Conservation (phyloP, 441 rosid genomes). For the Brassica hybrid region DNA sequence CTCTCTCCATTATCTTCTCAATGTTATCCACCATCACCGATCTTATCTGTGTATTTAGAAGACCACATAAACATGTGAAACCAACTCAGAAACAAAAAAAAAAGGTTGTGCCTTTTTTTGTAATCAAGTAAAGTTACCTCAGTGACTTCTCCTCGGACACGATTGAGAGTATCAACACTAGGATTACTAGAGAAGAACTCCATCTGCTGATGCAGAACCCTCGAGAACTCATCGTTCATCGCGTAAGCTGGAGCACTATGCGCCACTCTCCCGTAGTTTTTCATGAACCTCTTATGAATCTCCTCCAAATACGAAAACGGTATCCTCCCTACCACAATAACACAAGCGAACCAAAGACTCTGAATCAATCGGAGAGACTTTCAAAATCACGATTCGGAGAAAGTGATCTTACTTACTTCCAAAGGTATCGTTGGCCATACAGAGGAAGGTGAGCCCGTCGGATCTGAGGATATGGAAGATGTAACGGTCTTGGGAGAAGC, state of each 20-base stretch:
- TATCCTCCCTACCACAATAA: slow-evolving; percentile 70
- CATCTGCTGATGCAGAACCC: slow-evolving; percentile 99
- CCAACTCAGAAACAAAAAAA: neutral
- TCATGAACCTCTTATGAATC: slow-evolving; percentile 95
- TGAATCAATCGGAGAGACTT: slow-evolving; percentile 7
- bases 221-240: slow-evolving; percentile 96
- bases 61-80: too few relatives aligned
- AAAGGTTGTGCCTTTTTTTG: neutral
- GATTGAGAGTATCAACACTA: slow-evolving; percentile 82
- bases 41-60: slow-evolving; percentile 57
- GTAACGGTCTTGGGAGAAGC: slow-evolving; percentile 92
- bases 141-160: slow-evolving; percentile 87
- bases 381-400: slow-evolving; percentile 12
- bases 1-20: slow-evolving; percentile 95
- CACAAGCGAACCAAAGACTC: neutral
- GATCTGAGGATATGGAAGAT: slow-evolving; percentile 95
- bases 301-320: slow-evolving; percentile 98
- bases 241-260: slow-evolving; percentile 89
- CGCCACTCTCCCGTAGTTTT: slow-evolving; percentile 88
- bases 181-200: slow-evolving; percentile 95
- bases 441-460: slow-evolving; percentile 85
- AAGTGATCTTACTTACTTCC: slow-evolving; percentile 75
- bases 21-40: slow-evolving; percentile 92
- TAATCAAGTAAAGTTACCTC: slow-evolving; percentile 57
- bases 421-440: slow-evolving; percentile 96